Evolutionary conservation across 2,329 filamentous ascomycete genomes (phyloP).

Genomic region (Pestalotiopsis sp.): DNA sequence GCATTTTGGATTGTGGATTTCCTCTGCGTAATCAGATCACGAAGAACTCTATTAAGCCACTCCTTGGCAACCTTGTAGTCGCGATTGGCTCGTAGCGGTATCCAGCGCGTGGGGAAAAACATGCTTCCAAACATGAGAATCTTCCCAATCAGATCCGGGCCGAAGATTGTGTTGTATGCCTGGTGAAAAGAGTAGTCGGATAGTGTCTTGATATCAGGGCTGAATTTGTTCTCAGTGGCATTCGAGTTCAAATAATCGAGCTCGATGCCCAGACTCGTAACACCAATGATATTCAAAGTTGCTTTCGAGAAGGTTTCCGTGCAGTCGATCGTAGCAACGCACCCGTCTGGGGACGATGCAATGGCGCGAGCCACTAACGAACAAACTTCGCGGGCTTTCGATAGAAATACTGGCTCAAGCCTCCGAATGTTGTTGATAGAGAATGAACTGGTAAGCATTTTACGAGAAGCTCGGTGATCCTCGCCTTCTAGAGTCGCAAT

Average conservation of each 20-base stretch:
- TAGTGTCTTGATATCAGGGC: not conserved
- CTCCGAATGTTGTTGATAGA: constrained; percentile 32
- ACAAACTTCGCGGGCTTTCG: constrained; percentile 33
- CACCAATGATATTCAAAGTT: constrained; percentile 18
- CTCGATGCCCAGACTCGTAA: constrained; percentile 16
- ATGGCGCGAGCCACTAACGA: constrained; percentile 16
- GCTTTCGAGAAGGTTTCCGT: constrained; percentile 13
- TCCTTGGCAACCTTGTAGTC: constrained; percentile 15
- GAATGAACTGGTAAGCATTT: constrained; percentile 35
- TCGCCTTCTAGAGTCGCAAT: constrained; percentile 33
- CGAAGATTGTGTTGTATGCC: constrained; percentile 17
- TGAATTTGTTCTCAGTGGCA: not conserved
- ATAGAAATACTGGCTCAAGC: constrained; percentile 36
- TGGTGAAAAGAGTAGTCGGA: constrained; percentile 15
- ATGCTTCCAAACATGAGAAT: constrained; percentile 16
- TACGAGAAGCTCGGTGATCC: constrained; percentile 36
- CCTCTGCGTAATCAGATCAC: not conserved
- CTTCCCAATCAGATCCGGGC: constrained; percentile 9
- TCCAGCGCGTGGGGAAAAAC: constrained; percentile 19
- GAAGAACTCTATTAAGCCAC: constrained; percentile 16
- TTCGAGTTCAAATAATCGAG: constrained; percentile 1
- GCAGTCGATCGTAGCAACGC: constrained; percentile 12
- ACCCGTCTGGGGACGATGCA: not conserved
- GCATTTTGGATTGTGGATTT: not conserved
- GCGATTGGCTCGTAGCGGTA: constrained; percentile 17